Base-by-base conservation (phyloP, 1,284 basidiomycete genomes). In the Abortiporus biennis region DNA sequence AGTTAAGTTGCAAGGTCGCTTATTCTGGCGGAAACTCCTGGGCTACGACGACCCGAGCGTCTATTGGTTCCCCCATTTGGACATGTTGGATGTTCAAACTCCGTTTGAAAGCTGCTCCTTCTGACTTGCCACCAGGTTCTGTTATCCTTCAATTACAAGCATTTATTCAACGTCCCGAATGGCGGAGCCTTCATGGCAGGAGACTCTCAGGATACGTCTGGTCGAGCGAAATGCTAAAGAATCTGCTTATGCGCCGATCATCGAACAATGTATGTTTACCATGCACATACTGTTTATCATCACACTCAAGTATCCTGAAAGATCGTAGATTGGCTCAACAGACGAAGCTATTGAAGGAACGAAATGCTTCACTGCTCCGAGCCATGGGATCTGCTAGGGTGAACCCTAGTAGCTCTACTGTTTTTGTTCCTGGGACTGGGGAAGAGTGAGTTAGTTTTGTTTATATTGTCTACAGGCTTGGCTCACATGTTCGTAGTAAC, bases 261-360 rank as follows among this genome's bases (percentile, higher is more conserved):
- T 93, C 49, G 89, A 92, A 58, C 89, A 93, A 68, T 93, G 91
- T 93, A 62, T 43, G 81, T 68, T 16, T 23, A 46, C n/a, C n/a
- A n/a, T n/a, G n/a, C n/a, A n/a, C 42, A n/a, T n/a, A n/a, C n/a
- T n/a, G n/a, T n/a, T n/a, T 30, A 38, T 41, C 40, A 30, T 36
- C 24, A 24, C 44, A 37, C 27, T 16, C 36, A 25, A 36, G 40
- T 45, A 40, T 55, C 42, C 38, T 40, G 40, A 52, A 66, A 94
- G 91, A 94, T 70, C 82, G 85, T 51, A 79, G 89, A 57, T 74
- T 96, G 50, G 90, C 91, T 2, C 87, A 90, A 56, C 90, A 92
- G 59, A 87, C 92, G 21, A 83, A 89, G 55, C 73, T 92, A 13
- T 72, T 95, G 54, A 93, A 91, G 61, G 85, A 93, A 57, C 78